phyloP scores from a whole-genome alignment of 2,329 filamentous ascomycete genomes.

The Fusarium miscanthi region DNA sequence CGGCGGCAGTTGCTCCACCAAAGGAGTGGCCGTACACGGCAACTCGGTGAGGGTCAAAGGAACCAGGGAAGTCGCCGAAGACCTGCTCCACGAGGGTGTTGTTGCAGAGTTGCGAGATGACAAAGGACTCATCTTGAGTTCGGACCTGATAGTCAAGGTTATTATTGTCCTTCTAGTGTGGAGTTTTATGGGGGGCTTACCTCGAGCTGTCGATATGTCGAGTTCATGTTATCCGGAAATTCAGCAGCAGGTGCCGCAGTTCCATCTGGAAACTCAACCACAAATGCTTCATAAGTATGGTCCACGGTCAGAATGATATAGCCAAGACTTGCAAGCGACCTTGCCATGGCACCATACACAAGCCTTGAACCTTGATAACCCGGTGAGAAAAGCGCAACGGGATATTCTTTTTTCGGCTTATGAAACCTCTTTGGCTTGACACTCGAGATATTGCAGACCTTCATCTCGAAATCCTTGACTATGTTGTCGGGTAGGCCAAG shows the following conservation, averaged over 20 bases:
- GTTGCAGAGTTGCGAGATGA: conserved; percentile 40
- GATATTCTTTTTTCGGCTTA: background rate
- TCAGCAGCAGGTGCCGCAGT: conserved; percentile 28
- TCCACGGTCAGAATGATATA: conserved; percentile 60
- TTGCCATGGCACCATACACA: conserved; percentile 55
- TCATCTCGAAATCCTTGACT: background rate
- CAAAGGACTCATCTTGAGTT: conserved; percentile 7
- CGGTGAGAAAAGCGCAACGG: conserved; percentile 53
- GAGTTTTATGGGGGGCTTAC: background rate
- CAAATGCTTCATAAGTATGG: conserved; percentile 57
- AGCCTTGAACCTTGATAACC: conserved; percentile 55
- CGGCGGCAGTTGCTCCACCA: conserved; percentile 33
- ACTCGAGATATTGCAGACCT: conserved; percentile 24
- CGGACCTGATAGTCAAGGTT: background rate
- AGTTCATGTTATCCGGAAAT: background rate
- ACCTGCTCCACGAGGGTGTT: conserved; percentile 9
- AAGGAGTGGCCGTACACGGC: conserved; percentile 27
- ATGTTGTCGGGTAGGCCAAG: background rate
- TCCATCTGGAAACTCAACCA: conserved; percentile 59
- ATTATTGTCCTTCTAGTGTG: rapidly evolving
- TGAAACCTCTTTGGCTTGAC: background rate
- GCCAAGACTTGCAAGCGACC: conserved; percentile 57
- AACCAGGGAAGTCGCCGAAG: conserved; percentile 15
- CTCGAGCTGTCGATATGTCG: background rate
- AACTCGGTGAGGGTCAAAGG: conserved; percentile 3